These are phyloP conservation scores for Plasmodium ovale DNA, from an alignment of 169 alveolate genomes.

Conservation along the genomic window DNA sequence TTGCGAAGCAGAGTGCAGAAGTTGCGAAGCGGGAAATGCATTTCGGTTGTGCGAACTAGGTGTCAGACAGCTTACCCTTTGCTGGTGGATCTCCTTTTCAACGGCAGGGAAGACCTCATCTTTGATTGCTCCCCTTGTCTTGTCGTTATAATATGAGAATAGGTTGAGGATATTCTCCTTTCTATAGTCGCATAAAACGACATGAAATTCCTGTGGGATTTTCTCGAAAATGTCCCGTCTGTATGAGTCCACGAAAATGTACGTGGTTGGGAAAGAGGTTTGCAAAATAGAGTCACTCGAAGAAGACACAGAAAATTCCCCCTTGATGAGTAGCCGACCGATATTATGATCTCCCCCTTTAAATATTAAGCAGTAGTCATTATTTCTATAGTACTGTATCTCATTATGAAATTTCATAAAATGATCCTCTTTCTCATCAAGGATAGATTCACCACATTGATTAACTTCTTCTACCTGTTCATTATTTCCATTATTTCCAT, in stretches of 20 bases:
- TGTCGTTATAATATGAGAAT: slow-evolving; percentile 27
- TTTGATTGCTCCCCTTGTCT: neutral
- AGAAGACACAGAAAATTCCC: too few species aligned
- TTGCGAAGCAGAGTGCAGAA: neutral
- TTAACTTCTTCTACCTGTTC: neutral
- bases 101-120: neutral
- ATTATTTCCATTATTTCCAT: neutral
- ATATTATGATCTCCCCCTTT: slow-evolving; percentile 6
- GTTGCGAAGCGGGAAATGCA: neutral
- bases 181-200: slow-evolving; percentile 25
- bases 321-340: neutral
- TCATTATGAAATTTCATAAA: neutral
- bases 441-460: neutral
- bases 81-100: neutral
- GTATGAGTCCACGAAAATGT: neutral
- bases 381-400: neutral
- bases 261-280: neutral
- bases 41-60: too few species aligned
- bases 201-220: neutral
- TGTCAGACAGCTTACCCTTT: neutral
- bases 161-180: slow-evolving; percentile 21
- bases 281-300: too few species aligned
- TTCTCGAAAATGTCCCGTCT: neutral
- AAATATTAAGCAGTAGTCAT: slow-evolving; percentile 9
- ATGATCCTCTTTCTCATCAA: neutral